phyloP scores from a whole-genome alignment of 495 filamentous ascomycete species.

The Staphylotrichum longicolle region DNA sequence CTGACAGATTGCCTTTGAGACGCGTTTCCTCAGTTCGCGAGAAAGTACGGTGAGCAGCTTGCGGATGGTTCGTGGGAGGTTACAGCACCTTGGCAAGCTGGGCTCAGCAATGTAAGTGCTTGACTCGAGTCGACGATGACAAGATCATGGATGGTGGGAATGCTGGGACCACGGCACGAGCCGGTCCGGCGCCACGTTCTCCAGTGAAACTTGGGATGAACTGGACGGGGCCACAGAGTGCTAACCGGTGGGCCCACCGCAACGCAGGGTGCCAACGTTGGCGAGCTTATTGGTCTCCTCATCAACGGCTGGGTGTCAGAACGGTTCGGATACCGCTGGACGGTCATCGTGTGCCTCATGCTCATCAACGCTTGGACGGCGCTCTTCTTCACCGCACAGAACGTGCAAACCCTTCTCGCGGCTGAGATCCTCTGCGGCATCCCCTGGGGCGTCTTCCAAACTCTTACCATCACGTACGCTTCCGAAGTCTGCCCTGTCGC shows the following conservation, averaged over 20 bases:
- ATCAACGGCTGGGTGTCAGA: constrained; percentile 77
- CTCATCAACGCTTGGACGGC: constrained; percentile 66
- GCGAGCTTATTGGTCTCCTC: constrained; percentile 73
- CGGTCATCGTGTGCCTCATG: constrained; percentile 65
- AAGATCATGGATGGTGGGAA: not conserved
- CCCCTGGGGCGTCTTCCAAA: constrained; percentile 80
- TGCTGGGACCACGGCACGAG: not conserved
- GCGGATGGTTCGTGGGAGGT: constrained; percentile 63
- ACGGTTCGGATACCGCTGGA: constrained; percentile 68
- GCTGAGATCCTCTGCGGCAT: constrained; percentile 77
- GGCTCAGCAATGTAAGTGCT: constrained; percentile 63
- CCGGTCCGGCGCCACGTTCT: not conserved
- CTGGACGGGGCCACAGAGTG: not conserved
- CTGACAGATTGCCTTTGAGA: constrained; percentile 28
- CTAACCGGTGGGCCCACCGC: constrained; percentile 1
- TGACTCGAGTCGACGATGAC: not conserved
- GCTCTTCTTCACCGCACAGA: constrained; percentile 75
- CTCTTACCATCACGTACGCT: constrained; percentile 73
- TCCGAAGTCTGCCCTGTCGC: constrained; percentile 75
- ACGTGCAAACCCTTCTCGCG: constrained; percentile 63
- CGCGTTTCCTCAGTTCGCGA: constrained; percentile 61
- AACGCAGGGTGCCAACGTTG: constrained; percentile 43
- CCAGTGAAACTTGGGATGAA: constrained; percentile 9
- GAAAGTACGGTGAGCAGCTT: constrained; percentile 62
- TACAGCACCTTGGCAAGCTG: constrained; percentile 72